A percentile compares a stretch with the other conserved stretches of the same genome.
Evolutionary conservation across 2,329 filamentous ascomycete genomes (phyloP).

Genomic region (Grosmannia huntii): DNA sequence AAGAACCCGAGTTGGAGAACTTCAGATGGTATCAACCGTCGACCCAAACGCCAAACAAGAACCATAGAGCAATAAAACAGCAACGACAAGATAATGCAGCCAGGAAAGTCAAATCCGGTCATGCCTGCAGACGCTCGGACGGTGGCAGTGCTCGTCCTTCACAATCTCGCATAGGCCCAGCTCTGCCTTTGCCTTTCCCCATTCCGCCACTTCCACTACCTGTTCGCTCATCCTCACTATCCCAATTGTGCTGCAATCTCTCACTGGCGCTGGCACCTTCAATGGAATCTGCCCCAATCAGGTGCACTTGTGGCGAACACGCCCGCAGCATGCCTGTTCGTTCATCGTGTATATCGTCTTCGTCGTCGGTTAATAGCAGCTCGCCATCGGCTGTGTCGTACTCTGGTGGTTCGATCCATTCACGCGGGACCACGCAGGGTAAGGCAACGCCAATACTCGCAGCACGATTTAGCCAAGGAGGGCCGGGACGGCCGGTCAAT

Average conservation of each 20-base stretch:
- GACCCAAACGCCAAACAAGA: neutral
- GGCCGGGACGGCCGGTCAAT: slow-evolving; percentile 57
- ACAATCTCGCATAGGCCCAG: slow-evolving; percentile 28
- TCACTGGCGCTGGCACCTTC: slow-evolving; percentile 16
- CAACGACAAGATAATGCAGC: neutral
- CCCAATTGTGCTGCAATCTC: slow-evolving; percentile 4
- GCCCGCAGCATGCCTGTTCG: slow-evolving; percentile 23
- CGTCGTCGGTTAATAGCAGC: slow-evolving; percentile 39
- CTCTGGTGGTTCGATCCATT: slow-evolving; percentile 72
- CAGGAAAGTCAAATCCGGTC: neutral
- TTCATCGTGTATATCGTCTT: slow-evolving; percentile 31
- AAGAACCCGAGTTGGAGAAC: too few species aligned
- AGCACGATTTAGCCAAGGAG: slow-evolving; percentile 68
- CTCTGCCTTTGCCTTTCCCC: slow-evolving; percentile 31
- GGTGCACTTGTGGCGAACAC: slow-evolving; percentile 13
- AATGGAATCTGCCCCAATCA: slow-evolving; percentile 7
- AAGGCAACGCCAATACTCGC: slow-evolving; percentile 72
- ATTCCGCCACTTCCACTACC: slow-evolving; percentile 24
- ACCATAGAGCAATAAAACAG: neutral
- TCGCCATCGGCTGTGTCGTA: slow-evolving; percentile 61
- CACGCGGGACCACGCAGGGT: slow-evolving; percentile 68
- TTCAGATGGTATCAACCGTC: neutral
- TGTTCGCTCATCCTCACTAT: slow-evolving; percentile 32
- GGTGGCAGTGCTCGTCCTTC: slow-evolving; percentile 38
- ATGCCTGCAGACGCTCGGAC: slow-evolving; percentile 37